Evolutionary conservation across 768 basidiomycete genomes (phyloP), one percentile per base, ranked within the genome.

Genomic region (Suillus tomentosus): DNA sequence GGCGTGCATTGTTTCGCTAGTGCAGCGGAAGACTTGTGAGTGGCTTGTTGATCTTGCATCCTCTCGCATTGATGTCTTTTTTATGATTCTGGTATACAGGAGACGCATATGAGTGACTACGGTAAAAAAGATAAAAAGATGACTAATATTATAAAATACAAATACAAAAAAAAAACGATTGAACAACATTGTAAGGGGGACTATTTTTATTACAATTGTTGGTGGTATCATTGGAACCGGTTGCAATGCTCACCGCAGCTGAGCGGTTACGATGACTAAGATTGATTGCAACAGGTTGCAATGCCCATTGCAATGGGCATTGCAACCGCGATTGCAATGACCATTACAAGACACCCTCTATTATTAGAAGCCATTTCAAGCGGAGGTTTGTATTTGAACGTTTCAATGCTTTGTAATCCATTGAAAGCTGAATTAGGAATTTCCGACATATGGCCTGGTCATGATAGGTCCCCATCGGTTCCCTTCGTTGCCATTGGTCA

Each of bases 1-100:
- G 88, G 88, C 5, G 84, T 88, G 11, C 91, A 96, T 75, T 96
- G 94, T 72, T 94, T 96, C 74, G 95, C 92, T 13, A 86, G 91
- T 70, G 92, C 93, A 7, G 91, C 87, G 8, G 91, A 91, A 31
- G 91, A 94, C 71, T 31, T 31, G 31, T 31, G 31, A 31, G 31
- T 31, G 31, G 31, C 31, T 31, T 31, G 31, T 31, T 31, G 31
- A 31, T 3, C 31, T 31, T 31, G 31, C 31, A 31, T 31, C 31
- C 31, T 31, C 31, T 31, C 31, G 5, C 31, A 31, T 31, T 31
- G 31, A 31, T 31, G 31, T 31, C 31, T 31, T 31, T 31, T 31
- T 31, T 3, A 31, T 31, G 31, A 31, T 31, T 31, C 31, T 31
- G 31, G 31, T 31, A 31, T 31, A 31, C 5, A 31, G 31, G 31